Conservation (phyloP, 2,329 filamentous ascomycete genomes). For the Colletotrichum tanaceti region DNA sequence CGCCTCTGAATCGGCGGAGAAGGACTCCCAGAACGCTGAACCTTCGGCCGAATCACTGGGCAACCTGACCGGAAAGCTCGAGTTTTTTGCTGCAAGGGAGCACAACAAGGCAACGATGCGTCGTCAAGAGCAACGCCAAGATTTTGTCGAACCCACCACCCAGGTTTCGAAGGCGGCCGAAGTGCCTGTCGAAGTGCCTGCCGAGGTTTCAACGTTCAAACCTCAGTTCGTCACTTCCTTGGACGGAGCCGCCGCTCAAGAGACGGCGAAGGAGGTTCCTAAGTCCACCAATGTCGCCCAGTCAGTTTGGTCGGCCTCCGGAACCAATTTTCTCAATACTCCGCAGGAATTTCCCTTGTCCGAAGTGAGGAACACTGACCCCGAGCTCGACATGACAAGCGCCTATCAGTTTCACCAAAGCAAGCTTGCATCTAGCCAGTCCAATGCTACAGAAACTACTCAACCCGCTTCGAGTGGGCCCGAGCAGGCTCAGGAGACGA, state of each 20-base stretch:
- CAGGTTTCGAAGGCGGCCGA: background rate
- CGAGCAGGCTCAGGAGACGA: background rate
- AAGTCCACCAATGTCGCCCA: conserved; percentile 27
- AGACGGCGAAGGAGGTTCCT: background rate
- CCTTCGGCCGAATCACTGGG: conserved; percentile 48
- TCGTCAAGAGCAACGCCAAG: background rate
- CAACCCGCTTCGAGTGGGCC: background rate
- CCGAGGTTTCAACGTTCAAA: background rate
- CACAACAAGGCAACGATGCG: conserved; percentile 47
- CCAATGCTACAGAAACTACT: background rate
- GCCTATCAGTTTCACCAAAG: conserved; percentile 40
- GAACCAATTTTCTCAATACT: conserved; percentile 33
- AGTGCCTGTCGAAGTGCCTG: background rate
- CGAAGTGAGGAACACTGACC: conserved; percentile 14
- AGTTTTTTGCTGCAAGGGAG: conserved; percentile 56
- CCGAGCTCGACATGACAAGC: conserved; percentile 40
- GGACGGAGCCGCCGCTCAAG: background rate
- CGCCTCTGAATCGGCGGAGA: background rate
- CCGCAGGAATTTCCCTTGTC: conserved; percentile 16
- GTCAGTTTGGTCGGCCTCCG: conserved; percentile 32
- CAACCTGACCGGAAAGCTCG: conserved; percentile 51
- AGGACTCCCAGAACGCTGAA: conserved; percentile 11
- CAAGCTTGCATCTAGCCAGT: conserved; percentile 21
- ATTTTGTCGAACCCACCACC: background rate
- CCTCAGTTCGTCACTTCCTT: background rate